Base-by-base conservation (phyloP, 2,329 filamentous ascomycete genomes). In the Xylariaceae sp. region DNA sequence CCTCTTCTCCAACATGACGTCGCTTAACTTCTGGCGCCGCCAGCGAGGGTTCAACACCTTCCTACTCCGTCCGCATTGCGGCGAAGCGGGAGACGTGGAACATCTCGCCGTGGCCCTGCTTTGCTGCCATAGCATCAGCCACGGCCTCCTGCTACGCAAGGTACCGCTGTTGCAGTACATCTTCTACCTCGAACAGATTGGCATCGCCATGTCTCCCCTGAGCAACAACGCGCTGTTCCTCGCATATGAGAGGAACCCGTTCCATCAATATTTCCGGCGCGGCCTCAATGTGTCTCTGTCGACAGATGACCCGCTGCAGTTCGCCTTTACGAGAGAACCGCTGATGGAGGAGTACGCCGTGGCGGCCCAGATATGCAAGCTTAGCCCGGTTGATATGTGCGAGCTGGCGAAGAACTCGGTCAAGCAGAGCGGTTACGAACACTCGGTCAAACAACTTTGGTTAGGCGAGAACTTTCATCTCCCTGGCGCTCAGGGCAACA, bases 261-360 rank as follows among this genome's bases (percentile, higher is more conserved):
- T 95, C 65, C 74, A 94, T 52, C 86, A 85, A 55, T 98, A 98
- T 65, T 98, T 98, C 70, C 84, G 86, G 57, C 82, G 92, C 39
- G 92, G 92, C 0, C 67, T 98, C 36, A 98, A 98, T 58, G 89
- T 98, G 5, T 97, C 90, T 1, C 69, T 98, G 4, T 97, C 90
- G 2, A 97, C 92, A 0, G 92, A 98, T 57, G 92, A 98, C 59
- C 92, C 92, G 15, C 73, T 98, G 32, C 92, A 98, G 59, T 98
- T 98, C 60, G 92, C 92, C 2, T 98, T 96, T 59, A 98, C 92
- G 5, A 98, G 97, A 56, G 92, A 98, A 62, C 92, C 92, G 1
- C 67, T 98, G 41, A 98, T 98, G 51, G 92, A 98, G 62, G 92
- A 98, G 59, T 98, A 98, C 57, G 89, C 90, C 0, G 92, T 98